Evolutionary conservation across 352 stramenopile genomes (phyloP).

Genomic region (Globisporangium barbulae): DNA sequence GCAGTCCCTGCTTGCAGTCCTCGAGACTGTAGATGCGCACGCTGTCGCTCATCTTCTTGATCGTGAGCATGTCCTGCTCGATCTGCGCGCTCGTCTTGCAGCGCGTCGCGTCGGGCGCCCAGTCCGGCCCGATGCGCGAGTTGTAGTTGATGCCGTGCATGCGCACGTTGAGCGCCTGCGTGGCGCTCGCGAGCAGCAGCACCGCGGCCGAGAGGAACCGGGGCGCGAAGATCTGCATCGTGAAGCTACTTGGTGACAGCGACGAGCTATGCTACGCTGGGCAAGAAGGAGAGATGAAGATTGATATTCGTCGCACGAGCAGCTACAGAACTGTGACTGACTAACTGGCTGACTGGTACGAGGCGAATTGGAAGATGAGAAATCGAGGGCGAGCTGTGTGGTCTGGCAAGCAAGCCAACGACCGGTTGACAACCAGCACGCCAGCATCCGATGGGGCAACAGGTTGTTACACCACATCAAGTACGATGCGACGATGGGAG

Average conservation of each 20-base stretch:
- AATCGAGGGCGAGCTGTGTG: background rate
- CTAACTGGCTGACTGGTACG: background rate
- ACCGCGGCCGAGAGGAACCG: slow-evolving; percentile 8
- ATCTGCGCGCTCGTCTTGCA: slow-evolving; percentile 54
- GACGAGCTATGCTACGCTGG: background rate
- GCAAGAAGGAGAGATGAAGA: background rate
- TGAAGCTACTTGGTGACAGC: background rate
- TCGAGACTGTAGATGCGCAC: slow-evolving; percentile 70
- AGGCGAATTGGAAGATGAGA: slow-evolving; percentile 10
- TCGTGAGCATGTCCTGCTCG: slow-evolving; percentile 44
- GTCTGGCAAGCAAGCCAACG: background rate
- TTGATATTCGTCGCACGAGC: slow-evolving; percentile 1
- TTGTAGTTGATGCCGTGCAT: slow-evolving; percentile 81
- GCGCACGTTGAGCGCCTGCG: slow-evolving; percentile 42
- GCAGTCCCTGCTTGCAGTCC: slow-evolving; percentile 45
- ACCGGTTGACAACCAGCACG: background rate
- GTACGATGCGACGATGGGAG: background rate
- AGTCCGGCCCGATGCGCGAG: slow-evolving; percentile 54
- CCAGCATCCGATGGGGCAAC: background rate
- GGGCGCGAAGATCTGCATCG: slow-evolving; percentile 19
- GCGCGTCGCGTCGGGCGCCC: slow-evolving; percentile 24
- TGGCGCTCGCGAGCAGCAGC: slow-evolving; percentile 15
- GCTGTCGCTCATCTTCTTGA: slow-evolving; percentile 43
- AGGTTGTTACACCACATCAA: slow-evolving; percentile 1
- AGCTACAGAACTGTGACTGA: background rate